Percentiles rank a stretch among this genome's conserved stretches.
These are phyloP conservation scores for Xylariaceae sp. DNA, from an alignment of 2,329 filamentous ascomycete genomes.

Conservation along the genomic window DNA sequence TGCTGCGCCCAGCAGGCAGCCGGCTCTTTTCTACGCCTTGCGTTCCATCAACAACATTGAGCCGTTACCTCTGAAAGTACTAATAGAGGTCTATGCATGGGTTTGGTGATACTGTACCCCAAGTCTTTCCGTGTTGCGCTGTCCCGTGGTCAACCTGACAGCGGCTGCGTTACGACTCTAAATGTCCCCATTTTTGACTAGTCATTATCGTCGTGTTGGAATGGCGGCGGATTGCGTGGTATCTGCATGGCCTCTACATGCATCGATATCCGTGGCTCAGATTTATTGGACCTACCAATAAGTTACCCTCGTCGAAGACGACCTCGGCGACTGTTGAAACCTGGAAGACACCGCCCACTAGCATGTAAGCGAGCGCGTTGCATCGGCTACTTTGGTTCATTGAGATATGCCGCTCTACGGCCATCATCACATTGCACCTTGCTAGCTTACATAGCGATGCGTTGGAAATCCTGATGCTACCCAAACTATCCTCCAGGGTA, in stretches of 20 bases:
- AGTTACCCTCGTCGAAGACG: conserved; percentile 24
- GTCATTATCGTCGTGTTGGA: conserved; percentile 16
- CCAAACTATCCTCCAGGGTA: conserved; percentile 26
- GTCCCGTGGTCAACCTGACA: conserved; percentile 20
- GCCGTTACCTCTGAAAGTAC: conserved; percentile 15
- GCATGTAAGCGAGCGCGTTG: conserved; percentile 29
- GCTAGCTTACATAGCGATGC: conserved; percentile 27
- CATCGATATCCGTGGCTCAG: conserved; percentile 30
- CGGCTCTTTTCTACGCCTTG: conserved; percentile 14
- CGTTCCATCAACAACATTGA: conserved; percentile 25
- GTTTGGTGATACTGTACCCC: conserved; percentile 18
- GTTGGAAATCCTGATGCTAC: conserved; percentile 30
- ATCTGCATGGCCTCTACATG: conserved; percentile 21
- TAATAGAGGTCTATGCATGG: conserved; percentile 23
- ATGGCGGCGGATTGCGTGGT: conserved; percentile 2
- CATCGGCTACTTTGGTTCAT: conserved; percentile 21
- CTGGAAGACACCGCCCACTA: conserved; percentile 27
- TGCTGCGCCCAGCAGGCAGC: conserved; percentile 23
- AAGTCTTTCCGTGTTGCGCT: conserved; percentile 4
- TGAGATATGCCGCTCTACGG: conserved; percentile 22
- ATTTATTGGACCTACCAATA: conserved; percentile 28
- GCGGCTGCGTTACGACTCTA: conserved; percentile 15
- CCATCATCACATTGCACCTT: conserved; percentile 26
- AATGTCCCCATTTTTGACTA: conserved; percentile 11
- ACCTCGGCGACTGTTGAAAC: conserved; percentile 32